A percentile compares a stretch with the other conserved stretches of the same genome.
phyloP scores from a whole-genome alignment of 805 yeast genomes.

The Saccharomycopsis fermentans region DNA sequence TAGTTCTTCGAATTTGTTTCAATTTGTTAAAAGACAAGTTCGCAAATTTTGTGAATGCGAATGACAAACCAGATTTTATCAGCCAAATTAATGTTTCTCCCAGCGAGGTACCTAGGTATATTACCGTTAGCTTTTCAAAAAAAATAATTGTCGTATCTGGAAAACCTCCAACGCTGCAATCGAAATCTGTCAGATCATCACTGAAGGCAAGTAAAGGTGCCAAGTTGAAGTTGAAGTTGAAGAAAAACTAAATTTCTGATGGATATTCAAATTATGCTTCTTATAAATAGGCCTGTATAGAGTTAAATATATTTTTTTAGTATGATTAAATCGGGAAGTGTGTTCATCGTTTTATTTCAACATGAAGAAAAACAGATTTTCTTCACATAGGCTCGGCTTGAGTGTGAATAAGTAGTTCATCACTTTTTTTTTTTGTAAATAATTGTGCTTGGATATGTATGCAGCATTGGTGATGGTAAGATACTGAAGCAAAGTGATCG shows the following conservation, averaged over 20 bases:
- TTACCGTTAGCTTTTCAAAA: background rate
- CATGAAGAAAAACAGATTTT: too few relatives aligned
- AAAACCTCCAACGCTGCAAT: background rate
- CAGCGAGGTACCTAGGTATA: background rate
- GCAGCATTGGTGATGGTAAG: too few relatives aligned
- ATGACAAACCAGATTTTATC: background rate
- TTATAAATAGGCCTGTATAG: too few relatives aligned
- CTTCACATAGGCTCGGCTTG: too few relatives aligned
- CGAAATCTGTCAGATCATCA: conserved; percentile 3
- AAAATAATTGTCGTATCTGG: background rate
- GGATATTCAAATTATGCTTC: too few relatives aligned
- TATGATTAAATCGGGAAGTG: too few relatives aligned
- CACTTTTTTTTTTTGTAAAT: too few relatives aligned
- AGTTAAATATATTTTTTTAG: too few relatives aligned
- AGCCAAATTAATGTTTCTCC: background rate
- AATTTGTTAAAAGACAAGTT: background rate
- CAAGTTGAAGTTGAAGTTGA: conserved; percentile 11
- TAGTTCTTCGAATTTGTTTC: background rate
- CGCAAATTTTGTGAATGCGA: background rate
- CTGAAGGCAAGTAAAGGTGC: conserved; percentile 5
- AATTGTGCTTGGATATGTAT: too few relatives aligned
- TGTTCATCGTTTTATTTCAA: too few relatives aligned
- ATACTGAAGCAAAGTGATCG: too few relatives aligned
- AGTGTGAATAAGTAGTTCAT: too few relatives aligned
- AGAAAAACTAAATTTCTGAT: conserved; percentile 2